Evolutionary conservation across 176 grass and related monocot genomes (phyloP).

Genomic region (Musa beccarii): DNA sequence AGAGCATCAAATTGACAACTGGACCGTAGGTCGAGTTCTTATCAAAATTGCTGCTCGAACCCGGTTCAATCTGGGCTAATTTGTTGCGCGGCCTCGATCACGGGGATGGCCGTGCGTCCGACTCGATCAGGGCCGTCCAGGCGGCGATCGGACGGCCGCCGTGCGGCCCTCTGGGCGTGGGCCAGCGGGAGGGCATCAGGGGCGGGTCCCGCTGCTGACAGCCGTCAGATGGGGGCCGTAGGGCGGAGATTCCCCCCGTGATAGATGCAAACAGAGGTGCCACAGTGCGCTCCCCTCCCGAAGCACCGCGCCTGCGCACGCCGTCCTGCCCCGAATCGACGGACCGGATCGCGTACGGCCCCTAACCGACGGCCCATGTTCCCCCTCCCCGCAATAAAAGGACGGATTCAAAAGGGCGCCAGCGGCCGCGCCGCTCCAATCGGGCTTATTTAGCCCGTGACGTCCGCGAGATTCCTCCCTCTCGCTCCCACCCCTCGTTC

Average conservation of each 20-base stretch:
- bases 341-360: not conserved
- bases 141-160: not conserved
- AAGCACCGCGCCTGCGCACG: not conserved
- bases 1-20: too few species aligned
- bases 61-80: too few species aligned
- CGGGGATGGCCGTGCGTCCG: too few species aligned
- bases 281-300: not conserved
- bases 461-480: constrained; percentile 2
- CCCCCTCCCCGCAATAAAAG: not conserved
- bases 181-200: not conserved
- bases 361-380: not conserved
- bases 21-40: too few species aligned
- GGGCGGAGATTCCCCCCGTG: constrained; percentile 52
- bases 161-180: not conserved
- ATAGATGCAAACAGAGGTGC: constrained; percentile 15
- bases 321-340: not conserved
- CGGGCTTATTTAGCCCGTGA: constrained; percentile 16
- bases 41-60: too few species aligned
- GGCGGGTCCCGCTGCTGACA: constrained; percentile 30
- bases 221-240: constrained; percentile 43
- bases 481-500: not conserved
- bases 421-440: constrained; percentile 10
- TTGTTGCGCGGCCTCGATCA: too few species aligned
- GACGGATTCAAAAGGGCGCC: not conserved
- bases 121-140: not conserved